Conservation (phyloP, 163 green algal species). For the Volvox carteri region DNA sequence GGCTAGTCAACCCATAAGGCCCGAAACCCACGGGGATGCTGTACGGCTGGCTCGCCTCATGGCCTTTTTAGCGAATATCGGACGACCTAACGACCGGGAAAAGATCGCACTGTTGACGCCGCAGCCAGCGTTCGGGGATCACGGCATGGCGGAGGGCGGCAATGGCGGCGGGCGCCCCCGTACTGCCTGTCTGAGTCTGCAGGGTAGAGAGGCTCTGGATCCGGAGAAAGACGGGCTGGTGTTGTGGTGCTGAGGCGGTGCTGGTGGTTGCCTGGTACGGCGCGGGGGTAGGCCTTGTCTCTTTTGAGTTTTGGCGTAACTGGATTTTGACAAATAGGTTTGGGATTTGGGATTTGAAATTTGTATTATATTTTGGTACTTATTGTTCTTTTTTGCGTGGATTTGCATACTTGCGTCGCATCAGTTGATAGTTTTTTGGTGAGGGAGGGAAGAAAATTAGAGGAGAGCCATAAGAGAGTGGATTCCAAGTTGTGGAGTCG, state of each 20-base stretch:
- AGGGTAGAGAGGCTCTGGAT: not conserved
- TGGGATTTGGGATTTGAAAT: too few species aligned
- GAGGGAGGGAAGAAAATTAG: too few species aligned
- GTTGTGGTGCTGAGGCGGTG: constrained; percentile 8
- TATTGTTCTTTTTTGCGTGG: too few species aligned
- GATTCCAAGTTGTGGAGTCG: too few species aligned
- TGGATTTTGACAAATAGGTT: too few species aligned
- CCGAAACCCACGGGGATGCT: not conserved
- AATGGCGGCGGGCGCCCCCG: not conserved
- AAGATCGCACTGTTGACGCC: not conserved
- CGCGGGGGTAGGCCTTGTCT: too few species aligned
- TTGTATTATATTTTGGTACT: too few species aligned
- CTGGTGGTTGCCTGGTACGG: too few species aligned
- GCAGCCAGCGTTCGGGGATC: not conserved
- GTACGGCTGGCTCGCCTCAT: not conserved
- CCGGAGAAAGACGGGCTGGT: not conserved
- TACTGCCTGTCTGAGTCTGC: not conserved
- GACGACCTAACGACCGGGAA: not conserved
- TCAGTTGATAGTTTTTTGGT: too few species aligned
- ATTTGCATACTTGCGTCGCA: too few species aligned
- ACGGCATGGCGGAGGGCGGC: not conserved
- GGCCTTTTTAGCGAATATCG: not conserved
- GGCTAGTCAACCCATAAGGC: not conserved
- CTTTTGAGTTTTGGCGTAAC: too few species aligned
- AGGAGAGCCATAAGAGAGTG: too few species aligned